A percentile compares a stretch with the other conserved stretches of the same genome.
Conservation (phyloP, 75 land plant species). For the Isoetes taiwanensis region DNA sequence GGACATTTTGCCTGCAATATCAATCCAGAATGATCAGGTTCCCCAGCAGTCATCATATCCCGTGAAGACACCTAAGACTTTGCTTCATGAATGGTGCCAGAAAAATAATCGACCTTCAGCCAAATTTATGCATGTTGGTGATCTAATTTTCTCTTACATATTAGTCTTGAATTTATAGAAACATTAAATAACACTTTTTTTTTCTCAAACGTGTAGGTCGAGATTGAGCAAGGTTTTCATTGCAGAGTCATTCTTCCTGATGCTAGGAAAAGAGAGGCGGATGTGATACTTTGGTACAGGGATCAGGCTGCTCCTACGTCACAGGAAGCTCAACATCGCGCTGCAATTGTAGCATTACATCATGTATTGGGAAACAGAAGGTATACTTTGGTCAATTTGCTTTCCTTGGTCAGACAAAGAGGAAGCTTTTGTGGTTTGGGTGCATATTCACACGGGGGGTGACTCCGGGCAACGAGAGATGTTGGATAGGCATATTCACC, state of each 20-base stretch:
- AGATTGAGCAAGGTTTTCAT: constrained; percentile 24
- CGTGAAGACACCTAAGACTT: constrained; percentile 24
- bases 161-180: not conserved
- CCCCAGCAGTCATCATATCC: constrained; percentile 26
- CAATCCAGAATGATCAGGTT: constrained; percentile 4
- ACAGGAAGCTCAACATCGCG: constrained; percentile 24
- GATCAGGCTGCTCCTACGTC: constrained; percentile 8
- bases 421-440: not conserved
- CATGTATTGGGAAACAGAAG: constrained; percentile 28
- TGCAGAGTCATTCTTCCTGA: constrained; percentile 27
- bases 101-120: constrained; percentile 22
- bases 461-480: no score
- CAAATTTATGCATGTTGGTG: constrained; percentile 20
- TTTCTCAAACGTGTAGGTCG: constrained; percentile 13
- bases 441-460: not conserved
- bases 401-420: no score
- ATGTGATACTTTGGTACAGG: constrained; percentile 25
- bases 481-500: no score
- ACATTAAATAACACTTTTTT: not conserved
- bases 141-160: not conserved
- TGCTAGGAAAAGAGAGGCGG: constrained; percentile 25
- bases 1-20: not conserved
- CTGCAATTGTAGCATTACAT: constrained; percentile 20
- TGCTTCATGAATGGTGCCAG: constrained; percentile 34
- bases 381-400: no score